Percentiles rank a stretch among this genome's conserved stretches.
Evolutionary conservation across 2,329 filamentous ascomycete genomes (phyloP).

Genomic region (Trichoderma harzianum): DNA sequence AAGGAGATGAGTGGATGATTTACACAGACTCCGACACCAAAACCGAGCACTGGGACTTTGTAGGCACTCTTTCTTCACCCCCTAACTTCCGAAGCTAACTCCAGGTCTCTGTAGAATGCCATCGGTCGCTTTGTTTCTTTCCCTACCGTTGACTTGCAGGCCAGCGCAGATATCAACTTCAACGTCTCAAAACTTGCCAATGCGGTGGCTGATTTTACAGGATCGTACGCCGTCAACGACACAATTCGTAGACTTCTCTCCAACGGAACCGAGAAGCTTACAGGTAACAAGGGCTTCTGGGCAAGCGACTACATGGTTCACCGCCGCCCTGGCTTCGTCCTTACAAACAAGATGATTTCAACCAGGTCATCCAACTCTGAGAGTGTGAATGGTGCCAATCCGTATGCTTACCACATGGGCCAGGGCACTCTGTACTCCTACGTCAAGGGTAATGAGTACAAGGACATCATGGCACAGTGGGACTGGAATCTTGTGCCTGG

Average conservation of each 20-base stretch:
- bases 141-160: constrained; percentile 23
- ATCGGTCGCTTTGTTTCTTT: constrained; percentile 26
- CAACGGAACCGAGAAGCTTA: constrained; percentile 24
- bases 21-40: constrained; percentile 21
- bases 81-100: neutral
- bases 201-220: constrained; percentile 23
- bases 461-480: constrained; percentile 25
- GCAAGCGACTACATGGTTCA: constrained; percentile 27
- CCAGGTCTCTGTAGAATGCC: constrained; percentile 18
- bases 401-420: constrained; percentile 24
- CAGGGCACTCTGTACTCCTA: constrained; percentile 26
- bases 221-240: constrained; percentile 18
- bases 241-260: constrained; percentile 21
- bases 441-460: constrained; percentile 26
- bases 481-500: constrained; percentile 27
- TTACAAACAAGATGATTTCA: constrained; percentile 26
- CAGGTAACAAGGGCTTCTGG: constrained; percentile 26
- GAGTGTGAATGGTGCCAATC: constrained; percentile 25
- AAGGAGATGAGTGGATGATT: constrained; percentile 26
- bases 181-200: constrained; percentile 23
- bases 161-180: constrained; percentile 27
- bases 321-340: constrained; percentile 18
- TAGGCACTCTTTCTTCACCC: neutral
- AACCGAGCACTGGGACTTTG: constrained; percentile 25
- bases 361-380: constrained; percentile 23